Percentiles rank a stretch among this genome's conserved stretches.
Conservation (phyloP, 371 early-diverging fungal genomes). For the Apophysomyces ossiformis region DNA sequence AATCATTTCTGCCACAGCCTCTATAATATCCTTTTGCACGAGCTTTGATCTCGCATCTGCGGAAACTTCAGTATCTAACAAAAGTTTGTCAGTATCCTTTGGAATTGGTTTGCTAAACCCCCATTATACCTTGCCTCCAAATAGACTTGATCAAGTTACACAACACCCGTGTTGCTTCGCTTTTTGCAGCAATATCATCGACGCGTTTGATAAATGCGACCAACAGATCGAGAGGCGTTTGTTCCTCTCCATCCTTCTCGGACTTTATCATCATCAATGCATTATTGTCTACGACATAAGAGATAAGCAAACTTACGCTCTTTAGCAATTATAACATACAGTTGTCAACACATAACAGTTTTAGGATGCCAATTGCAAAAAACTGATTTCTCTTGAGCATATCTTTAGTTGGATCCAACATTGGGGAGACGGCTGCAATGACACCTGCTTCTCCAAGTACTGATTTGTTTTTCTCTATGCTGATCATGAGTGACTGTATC, state of each 20-base stretch:
- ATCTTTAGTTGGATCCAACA: slow-evolving; percentile 57
- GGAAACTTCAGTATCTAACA: slow-evolving; percentile 18
- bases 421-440: slow-evolving; percentile 50
- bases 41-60: slow-evolving; percentile 44
- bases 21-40: slow-evolving; percentile 39
- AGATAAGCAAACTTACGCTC: not conserved
- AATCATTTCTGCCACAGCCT: slow-evolving; percentile 55
- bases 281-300: slow-evolving; percentile 35
- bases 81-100: not conserved
- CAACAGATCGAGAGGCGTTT: slow-evolving; percentile 42
- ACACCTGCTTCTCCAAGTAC: slow-evolving; percentile 55
- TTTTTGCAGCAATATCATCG: slow-evolving; percentile 63
- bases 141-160: slow-evolving; percentile 61
- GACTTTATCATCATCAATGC: slow-evolving; percentile 33
- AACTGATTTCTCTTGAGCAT: slow-evolving; percentile 67
- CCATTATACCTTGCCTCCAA: slow-evolving; percentile 38
- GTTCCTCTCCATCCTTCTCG: not conserved
- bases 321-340: slow-evolving; percentile 32
- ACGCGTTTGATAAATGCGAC: slow-evolving; percentile 52
- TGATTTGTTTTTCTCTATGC: slow-evolving; percentile 50
- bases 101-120: not conserved
- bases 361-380: slow-evolving; percentile 63
- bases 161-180: slow-evolving; percentile 67
- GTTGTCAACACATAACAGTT: slow-evolving; percentile 56
- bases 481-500: not conserved